phyloP scores from a whole-genome alignment of 495 filamentous ascomycete species.

The Trichoderma gamsii region DNA sequence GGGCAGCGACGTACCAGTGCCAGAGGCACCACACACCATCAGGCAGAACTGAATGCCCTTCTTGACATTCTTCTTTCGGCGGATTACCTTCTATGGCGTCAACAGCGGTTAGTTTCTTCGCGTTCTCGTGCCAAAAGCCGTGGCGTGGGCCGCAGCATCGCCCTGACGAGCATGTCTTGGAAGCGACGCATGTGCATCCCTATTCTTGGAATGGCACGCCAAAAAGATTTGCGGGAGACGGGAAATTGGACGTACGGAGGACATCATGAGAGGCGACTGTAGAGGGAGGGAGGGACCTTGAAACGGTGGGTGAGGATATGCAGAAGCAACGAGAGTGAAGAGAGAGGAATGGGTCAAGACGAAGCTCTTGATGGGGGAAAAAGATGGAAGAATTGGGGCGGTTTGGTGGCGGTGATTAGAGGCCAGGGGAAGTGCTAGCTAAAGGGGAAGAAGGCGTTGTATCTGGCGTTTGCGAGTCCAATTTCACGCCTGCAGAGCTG shows the following conservation, averaged over 20 bases:
- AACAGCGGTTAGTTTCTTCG: constrained; percentile 1
- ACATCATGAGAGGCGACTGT: constrained; percentile 6
- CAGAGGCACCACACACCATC: constrained; percentile 99
- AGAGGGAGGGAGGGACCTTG: not conserved
- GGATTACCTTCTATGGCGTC: constrained; percentile 74
- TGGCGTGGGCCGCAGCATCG: not conserved
- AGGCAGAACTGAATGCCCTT: constrained; percentile 99
- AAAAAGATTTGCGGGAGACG: not conserved
- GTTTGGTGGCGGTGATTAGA: constrained; percentile 6
- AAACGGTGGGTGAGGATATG: not conserved
- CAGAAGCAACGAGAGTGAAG: constrained; percentile 10
- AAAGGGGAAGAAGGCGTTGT: constrained; percentile 16
- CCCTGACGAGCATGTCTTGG: not conserved
- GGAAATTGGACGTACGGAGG: constrained; percentile 1
- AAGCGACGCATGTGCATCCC: not conserved
- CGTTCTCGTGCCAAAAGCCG: not conserved
- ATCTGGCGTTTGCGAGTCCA: constrained; percentile 8
- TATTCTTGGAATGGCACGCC: not conserved
- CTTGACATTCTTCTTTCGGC: constrained; percentile 99
- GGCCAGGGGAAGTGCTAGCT: constrained; percentile 8
- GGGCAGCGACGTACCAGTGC: constrained; percentile 67
- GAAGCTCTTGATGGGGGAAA: constrained; percentile 12
- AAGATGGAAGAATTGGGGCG: constrained; percentile 10
- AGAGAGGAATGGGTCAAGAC: not conserved
- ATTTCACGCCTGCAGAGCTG: constrained; percentile 12